Conservation (phyloP, 257 asterid species). For the Striga asiatica region DNA sequence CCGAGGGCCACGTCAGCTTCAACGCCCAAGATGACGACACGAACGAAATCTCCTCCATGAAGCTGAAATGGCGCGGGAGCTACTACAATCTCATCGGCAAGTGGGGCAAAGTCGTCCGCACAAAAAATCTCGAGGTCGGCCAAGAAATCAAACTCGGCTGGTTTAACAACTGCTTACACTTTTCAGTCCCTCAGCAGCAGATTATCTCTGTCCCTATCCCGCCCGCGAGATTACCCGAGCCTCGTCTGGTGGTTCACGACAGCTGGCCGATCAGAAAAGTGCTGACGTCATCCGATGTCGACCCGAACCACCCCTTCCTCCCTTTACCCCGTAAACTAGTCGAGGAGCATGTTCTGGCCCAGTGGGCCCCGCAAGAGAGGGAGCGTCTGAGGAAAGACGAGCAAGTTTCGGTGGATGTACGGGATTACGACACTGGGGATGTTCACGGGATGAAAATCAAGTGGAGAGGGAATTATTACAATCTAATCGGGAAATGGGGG, state of each 20-base stretch:
- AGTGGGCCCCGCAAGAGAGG: conserved; percentile 59
- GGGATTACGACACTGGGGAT: conserved; percentile 70
- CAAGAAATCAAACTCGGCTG: conserved; percentile 66
- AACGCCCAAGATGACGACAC: conserved; percentile 72
- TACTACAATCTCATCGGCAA: conserved; percentile 69
- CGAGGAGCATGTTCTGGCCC: conserved; percentile 67
- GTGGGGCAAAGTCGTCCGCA: conserved; percentile 74
- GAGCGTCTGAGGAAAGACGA: conserved; percentile 66
- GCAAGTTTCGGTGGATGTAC: conserved; percentile 54
- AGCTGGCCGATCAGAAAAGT: conserved; percentile 78
- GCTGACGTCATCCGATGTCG: conserved; percentile 65
- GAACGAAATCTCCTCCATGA: conserved; percentile 54
- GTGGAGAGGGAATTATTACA: conserved; percentile 67
- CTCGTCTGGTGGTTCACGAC: conserved; percentile 40
- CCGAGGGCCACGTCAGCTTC: conserved; percentile 51
- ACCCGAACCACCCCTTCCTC: conserved; percentile 72
- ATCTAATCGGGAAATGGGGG: conserved; percentile 79
- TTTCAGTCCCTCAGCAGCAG: conserved; percentile 69
- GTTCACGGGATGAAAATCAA: conserved; percentile 59
- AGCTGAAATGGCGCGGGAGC: conserved; percentile 79
- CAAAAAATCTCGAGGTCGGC: conserved; percentile 70
- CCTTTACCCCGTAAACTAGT: conserved; percentile 72
- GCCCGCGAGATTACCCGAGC: conserved; percentile 39
- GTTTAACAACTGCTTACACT: conserved; percentile 63
- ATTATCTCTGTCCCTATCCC: conserved; percentile 44